Base-by-base conservation (phyloP, 257 asterid genomes). In the Anisodus tanguticus region DNA sequence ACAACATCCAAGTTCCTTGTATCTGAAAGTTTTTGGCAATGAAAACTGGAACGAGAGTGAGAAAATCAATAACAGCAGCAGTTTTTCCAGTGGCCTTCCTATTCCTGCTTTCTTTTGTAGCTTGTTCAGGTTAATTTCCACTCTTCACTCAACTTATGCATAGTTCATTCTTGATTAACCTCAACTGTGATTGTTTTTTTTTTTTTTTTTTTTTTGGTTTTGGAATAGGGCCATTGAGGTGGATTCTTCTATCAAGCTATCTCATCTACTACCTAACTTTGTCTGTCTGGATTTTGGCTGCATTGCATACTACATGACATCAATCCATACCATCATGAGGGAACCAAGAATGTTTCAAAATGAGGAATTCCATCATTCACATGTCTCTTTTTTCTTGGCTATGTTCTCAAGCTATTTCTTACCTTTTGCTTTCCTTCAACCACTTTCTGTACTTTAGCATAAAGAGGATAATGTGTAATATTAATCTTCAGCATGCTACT, bases 201-300 rank as follows among this genome's bases (percentile, higher is more conserved):
- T 55, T 55, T 41, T 55, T 41, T 41, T 41, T 41, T 41, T 41
- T 41, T 41, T 41, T 41, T 41, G 45, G 45, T 51, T 31, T 31
- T 51, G 64, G 2, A 12, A 12, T 47, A 84, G 86, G 86, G 31
- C 78, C 67, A 1, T 47, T 76, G 67, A 84, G 83, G 60, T 84
- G 86, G 86, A 84, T 74, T 59, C 86, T 84, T 84, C 57, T 84
- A 13, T 84, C 86, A 77, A 84, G 86, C 53, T 84, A 84, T 76
- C 82, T 84, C 39, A 67, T 62, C 31, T 84, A 84, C 47, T 84
- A 84, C 80, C 82, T 62, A 35, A 60, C 83, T 15, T 49, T 84
- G 31, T 76, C 47, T 26, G 19, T 76, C 43, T 76, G 86, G 86
- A 78, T 74, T 71, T 84, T 84, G 60, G 83, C 79, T 60, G 86